A percentile compares a stretch with the other conserved stretches of the same genome.
Conservation (phyloP, 140 eudicot species). For the Cichorium intybus region DNA sequence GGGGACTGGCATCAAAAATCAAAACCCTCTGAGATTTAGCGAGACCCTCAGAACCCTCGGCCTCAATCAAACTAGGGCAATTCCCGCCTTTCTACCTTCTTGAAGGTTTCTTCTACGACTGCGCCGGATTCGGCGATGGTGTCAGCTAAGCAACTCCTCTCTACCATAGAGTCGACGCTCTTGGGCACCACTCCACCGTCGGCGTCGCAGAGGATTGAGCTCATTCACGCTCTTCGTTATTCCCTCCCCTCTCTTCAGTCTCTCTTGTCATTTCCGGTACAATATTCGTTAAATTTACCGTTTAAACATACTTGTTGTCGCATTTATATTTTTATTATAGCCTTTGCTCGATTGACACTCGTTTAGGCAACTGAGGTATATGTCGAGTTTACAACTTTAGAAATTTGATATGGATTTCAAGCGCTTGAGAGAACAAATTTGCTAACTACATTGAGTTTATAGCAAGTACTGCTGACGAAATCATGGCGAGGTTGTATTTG, state of each 20-base stretch:
- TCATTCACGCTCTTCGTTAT: constrained; percentile 78
- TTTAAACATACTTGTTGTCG: neutral
- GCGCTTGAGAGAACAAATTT: neutral
- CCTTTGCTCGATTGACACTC: constrained; percentile 1
- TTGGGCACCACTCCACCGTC: constrained; percentile 64
- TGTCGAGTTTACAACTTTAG: neutral
- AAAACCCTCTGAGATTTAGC: constrained; percentile 25
- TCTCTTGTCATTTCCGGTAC: constrained; percentile 69
- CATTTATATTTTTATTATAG: neutral
- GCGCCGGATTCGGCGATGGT: constrained; percentile 58
- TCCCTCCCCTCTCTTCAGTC: constrained; percentile 69
- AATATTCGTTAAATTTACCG: neutral
- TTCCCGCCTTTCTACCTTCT: constrained; percentile 31
- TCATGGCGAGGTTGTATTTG: neutral
- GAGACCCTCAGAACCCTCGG: constrained; percentile 11
- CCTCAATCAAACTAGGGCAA: constrained; percentile 26
- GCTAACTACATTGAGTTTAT: neutral
- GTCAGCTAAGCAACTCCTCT: constrained; percentile 70
- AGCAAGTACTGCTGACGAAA: neutral
- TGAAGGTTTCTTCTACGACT: neutral
- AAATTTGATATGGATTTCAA: neutral
- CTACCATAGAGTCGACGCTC: constrained; percentile 58
- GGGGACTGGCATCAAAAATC: neutral
- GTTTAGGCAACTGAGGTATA: neutral
- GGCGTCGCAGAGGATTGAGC: constrained; percentile 74